Evolutionary conservation across 805 yeast species (phyloP).

Genomic region (Tetrapisispora taiwanensis): DNA sequence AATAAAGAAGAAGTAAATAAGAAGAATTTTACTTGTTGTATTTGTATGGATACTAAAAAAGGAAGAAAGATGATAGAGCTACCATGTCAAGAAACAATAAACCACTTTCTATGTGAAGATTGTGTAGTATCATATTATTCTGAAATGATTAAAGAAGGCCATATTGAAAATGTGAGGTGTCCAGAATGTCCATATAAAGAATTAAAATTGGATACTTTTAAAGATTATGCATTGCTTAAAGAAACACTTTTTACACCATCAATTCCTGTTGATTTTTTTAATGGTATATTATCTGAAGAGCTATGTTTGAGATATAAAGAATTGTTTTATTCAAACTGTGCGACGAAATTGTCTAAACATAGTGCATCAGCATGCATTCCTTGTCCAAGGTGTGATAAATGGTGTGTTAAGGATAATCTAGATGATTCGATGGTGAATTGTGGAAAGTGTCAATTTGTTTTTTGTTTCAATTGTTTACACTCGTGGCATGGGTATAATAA

Average conservation of each 20-base stretch:
- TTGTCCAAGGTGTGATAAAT: constrained; percentile 45
- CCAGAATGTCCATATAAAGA: constrained; percentile 37
- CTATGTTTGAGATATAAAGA: constrained; percentile 32
- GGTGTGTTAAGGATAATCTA: constrained; percentile 39
- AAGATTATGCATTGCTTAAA: constrained; percentile 28
- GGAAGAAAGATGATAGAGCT: constrained; percentile 33
- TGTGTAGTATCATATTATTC: constrained; percentile 38
- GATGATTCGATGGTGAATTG: constrained; percentile 42
- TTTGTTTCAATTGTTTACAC: constrained; percentile 46
- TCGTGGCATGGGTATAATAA: constrained; percentile 53
- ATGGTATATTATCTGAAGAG: constrained; percentile 23
- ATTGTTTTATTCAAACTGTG: constrained; percentile 32
- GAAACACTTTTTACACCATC: constrained; percentile 33
- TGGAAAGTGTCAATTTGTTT: constrained; percentile 40
- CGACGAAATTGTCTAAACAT: constrained; percentile 34
- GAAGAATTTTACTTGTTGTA: constrained; percentile 41
- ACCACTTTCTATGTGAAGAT: constrained; percentile 39
- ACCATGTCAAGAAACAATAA: constrained; percentile 27
- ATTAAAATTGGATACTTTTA: constrained; percentile 11
- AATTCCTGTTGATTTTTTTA: constrained; percentile 30
- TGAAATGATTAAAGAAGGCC: constrained; percentile 37
- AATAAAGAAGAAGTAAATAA: constrained; percentile 24
- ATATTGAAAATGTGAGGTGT: constrained; percentile 44
- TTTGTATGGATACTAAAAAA: constrained; percentile 42
- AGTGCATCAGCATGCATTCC: constrained; percentile 40